Evolutionary conservation across 2,329 filamentous ascomycete species (phyloP), one percentile per base, ranked within the genome.

Genomic region (Fusarium miscanthi): DNA sequence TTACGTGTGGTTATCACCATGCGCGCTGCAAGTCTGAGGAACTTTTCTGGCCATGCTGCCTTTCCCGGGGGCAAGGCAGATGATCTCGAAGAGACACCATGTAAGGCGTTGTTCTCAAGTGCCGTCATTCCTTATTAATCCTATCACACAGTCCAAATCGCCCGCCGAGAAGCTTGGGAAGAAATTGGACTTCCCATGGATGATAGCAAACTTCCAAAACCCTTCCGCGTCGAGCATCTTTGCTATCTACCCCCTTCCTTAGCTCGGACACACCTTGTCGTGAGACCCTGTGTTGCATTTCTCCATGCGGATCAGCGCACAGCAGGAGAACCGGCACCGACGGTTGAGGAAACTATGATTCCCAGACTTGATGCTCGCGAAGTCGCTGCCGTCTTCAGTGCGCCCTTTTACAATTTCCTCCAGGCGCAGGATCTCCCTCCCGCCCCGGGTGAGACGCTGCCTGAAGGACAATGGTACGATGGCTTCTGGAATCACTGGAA

Each of bases 361-460:
- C 95, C 95, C 1, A 88, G 90, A 42, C 87, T 98, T 16, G 94
- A 98, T 82, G 93, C 94, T 3, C 92, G 93, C 73, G 95, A 98
- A 82, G 95, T 98, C 4, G 95, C 94, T 4, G 95, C 94, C 48
- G 94, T 98, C 38, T 98, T 98, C 83, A 95, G 93, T 9, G 95
- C 93, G 9, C 93, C 94, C 1, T 94, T 98, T 76, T 90, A 92
- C 80, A 93, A 94, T 80, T 98, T 98, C 80, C 84, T 98, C 59
- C 85, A 84, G 51, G 80, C 84, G 37, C 81, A 82, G 56, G 92
- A 93, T 80, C 86, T 93, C 70, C 81, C 85, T 6, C 80, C 80
- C 5, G 77, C 78, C 16, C 69, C 80, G 63, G 77, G 83, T 72
- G 67, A 80, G 76, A 62, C 72, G 27, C 82, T 82, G 70, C 88